Evolutionary conservation across 1,284 basidiomycete genomes (phyloP).

Genomic region (Farysia itapuensis): DNA sequence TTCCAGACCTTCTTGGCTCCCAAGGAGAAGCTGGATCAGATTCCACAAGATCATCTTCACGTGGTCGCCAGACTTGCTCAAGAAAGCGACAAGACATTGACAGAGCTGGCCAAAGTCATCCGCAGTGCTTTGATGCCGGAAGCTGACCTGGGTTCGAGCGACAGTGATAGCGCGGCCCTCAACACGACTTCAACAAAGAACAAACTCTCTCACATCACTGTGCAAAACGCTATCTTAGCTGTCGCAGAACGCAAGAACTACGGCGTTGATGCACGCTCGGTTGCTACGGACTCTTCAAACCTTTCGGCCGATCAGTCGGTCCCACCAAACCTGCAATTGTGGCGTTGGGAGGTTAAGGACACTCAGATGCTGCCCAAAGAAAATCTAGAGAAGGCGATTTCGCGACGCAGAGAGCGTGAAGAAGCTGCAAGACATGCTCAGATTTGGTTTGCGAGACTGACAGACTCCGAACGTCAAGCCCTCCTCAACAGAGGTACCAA

Average conservation of each 20-base stretch:
- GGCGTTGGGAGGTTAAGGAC: slow-evolving; percentile 82
- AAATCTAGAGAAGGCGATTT: slow-evolving; percentile 68
- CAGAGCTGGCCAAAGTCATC: slow-evolving; percentile 42
- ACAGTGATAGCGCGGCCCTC: slow-evolving; percentile 12
- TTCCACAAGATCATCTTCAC: slow-evolving; percentile 72
- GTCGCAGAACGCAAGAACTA: slow-evolving; percentile 51
- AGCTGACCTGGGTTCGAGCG: slow-evolving; percentile 31
- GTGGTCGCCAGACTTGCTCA: slow-evolving; percentile 77
- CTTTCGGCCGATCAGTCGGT: slow-evolving; percentile 4
- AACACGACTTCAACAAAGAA: slow-evolving; percentile 1
- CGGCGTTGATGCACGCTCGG: slow-evolving; percentile 27
- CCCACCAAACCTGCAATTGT: slow-evolving; percentile 66
- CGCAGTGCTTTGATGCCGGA: slow-evolving; percentile 38
- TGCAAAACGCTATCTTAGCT: slow-evolving; percentile 33
- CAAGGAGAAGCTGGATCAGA: slow-evolving; percentile 60
- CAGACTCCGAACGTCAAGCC: slow-evolving; percentile 23
- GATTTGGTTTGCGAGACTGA: slow-evolving; percentile 25
- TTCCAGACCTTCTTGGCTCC: slow-evolving; percentile 42
- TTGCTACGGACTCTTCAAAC: slow-evolving; percentile 2
- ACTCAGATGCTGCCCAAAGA: slow-evolving; percentile 73
- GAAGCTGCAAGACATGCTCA: slow-evolving; percentile 63
- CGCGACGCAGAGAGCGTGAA: slow-evolving; percentile 69
- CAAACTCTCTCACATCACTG: slow-evolving; percentile 26
- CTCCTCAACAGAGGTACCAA: slow-evolving; percentile 33
- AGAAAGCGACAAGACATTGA: slow-evolving; percentile 48